Conservation (phyloP, 2,329 filamentous ascomycete species). For the Fusarium verrucosum region DNA sequence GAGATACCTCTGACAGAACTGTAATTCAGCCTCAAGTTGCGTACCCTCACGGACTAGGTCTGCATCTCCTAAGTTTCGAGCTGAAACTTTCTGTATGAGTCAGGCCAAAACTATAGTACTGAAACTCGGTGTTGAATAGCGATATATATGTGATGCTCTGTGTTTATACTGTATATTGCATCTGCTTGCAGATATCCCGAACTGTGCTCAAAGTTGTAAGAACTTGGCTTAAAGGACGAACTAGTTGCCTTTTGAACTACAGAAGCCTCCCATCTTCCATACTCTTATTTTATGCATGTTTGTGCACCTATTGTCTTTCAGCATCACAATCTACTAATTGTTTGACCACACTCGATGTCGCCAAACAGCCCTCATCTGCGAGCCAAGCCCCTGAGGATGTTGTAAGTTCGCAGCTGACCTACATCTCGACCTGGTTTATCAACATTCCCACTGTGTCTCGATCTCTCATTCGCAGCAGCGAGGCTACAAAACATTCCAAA, state of each 20-base stretch:
- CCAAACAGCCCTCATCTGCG: conserved; percentile 9
- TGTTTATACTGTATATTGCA: not conserved
- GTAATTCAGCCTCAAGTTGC: no score
- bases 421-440: not conserved
- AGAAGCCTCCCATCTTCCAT: not conserved
- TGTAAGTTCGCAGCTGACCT: not conserved
- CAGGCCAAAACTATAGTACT: not conserved
- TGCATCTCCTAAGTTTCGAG: not conserved
- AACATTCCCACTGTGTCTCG: not conserved
- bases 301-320: not conserved
- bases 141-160: not conserved
- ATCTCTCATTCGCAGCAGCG: not conserved
- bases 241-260: not conserved
- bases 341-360: not conserved
- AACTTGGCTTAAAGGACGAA: not conserved
- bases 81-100: not conserved
- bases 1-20: not conserved
- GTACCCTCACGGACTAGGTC: not conserved
- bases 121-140: not conserved
- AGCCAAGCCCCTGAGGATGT: not conserved
- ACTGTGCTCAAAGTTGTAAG: not conserved
- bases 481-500: not conserved
- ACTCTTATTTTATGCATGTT: no score
- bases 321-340: not conserved
- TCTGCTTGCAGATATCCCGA: not conserved